Conservation (phyloP, 2,329 filamentous ascomycete species). For the Lithohypha guttulata region DNA sequence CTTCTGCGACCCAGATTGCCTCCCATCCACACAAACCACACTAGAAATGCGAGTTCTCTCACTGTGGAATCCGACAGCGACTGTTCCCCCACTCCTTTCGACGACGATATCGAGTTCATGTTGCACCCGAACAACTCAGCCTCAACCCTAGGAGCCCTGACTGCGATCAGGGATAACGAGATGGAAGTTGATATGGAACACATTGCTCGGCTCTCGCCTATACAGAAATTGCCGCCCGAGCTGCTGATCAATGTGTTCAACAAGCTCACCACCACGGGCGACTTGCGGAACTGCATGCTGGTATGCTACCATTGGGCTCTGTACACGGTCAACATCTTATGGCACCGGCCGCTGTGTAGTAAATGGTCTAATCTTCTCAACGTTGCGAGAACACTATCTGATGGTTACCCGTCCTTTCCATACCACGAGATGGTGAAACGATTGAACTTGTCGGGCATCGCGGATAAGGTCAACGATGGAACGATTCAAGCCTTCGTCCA, state of each 20-base stretch:
- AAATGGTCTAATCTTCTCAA: constrained; percentile 70
- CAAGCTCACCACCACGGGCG: constrained; percentile 62
- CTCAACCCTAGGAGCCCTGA: constrained; percentile 69
- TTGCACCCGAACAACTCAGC: constrained; percentile 76
- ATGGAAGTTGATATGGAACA: constrained; percentile 40
- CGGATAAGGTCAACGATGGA: constrained; percentile 71
- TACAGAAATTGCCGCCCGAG: constrained; percentile 81
- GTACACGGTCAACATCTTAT: constrained; percentile 84
- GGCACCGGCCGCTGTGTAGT: constrained; percentile 87
- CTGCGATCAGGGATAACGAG: constrained; percentile 64
- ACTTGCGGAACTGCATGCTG: constrained; percentile 79
- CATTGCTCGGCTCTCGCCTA: constrained; percentile 60
- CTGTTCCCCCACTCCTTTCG: constrained; percentile 44
- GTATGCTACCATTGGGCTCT: constrained; percentile 90
- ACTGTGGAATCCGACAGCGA: constrained; percentile 22
- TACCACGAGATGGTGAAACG: constrained; percentile 87
- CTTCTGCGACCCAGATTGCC: constrained; percentile 15
- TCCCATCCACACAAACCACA: constrained; percentile 15
- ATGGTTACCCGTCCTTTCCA: constrained; percentile 59
- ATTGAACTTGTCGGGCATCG: constrained; percentile 74
- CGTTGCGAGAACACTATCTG: constrained; percentile 63
- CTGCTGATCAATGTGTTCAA: constrained; percentile 88
- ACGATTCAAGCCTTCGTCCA: constrained; percentile 69
- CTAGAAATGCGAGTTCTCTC: constrained; percentile 18
- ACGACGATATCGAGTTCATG: constrained; percentile 87